These are phyloP conservation scores for Apophysomyces trapeziformis DNA, from an alignment of 371 early-diverging fungal genomes.

Conservation along the genomic window DNA sequence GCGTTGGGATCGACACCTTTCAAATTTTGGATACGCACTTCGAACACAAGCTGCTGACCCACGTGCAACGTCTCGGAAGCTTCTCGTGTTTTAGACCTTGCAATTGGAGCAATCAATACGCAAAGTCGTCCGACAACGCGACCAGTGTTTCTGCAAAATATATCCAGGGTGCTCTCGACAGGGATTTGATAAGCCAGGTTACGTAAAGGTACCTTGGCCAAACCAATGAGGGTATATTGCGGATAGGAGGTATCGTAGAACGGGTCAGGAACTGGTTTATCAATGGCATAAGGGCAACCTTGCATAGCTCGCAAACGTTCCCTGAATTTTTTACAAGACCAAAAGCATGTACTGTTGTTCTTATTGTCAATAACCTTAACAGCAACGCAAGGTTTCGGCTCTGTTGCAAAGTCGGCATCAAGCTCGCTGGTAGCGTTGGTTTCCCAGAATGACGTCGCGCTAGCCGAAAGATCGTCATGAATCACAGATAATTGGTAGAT, in stretches of 20 bases:
- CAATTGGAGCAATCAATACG: conserved; percentile 51
- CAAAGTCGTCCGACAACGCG: conserved; percentile 51
- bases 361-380: conserved; percentile 71
- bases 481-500: conserved; percentile 79
- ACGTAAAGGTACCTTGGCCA: conserved; percentile 54
- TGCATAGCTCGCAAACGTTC: conserved; percentile 74
- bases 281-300: conserved; percentile 68
- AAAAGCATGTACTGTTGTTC: conserved; percentile 69
- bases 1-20: conserved; percentile 65
- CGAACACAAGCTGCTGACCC: conserved; percentile 69
- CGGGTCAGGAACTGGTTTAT: conserved; percentile 70
- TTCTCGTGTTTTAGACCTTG: conserved; percentile 29
- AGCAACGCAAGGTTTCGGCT: conserved; percentile 58
- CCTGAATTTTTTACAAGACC: conserved; percentile 71
- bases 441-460: conserved; percentile 67
- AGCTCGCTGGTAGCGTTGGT: conserved; percentile 38
- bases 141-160: conserved; percentile 64
- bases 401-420: conserved; percentile 30
- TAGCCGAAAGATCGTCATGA: conserved; percentile 51
- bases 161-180: conserved; percentile 56
- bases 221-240: conserved; percentile 64
- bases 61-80: conserved; percentile 23
- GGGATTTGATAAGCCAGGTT: conserved; percentile 56
- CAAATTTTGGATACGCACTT: conserved; percentile 67
- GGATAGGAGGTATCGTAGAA: conserved; percentile 64